These are phyloP conservation scores for Fusarium drepaniforme DNA, from an alignment of 2,329 filamentous ascomycete species.

Conservation along the genomic window DNA sequence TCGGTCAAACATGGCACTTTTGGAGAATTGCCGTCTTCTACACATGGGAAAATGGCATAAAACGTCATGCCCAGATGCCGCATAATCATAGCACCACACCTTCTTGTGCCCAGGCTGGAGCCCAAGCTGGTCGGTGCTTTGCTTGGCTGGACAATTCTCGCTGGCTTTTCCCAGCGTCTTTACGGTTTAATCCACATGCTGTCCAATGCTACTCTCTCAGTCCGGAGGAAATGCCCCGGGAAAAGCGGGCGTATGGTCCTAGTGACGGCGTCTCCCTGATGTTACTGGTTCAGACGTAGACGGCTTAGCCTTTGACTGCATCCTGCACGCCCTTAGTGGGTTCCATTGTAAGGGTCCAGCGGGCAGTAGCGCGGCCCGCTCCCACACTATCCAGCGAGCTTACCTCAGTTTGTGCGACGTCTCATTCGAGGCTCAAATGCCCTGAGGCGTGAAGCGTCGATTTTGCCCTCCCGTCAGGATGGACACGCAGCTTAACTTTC, in stretches of 20 bases:
- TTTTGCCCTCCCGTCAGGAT: constrained; percentile 22
- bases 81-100: neutral
- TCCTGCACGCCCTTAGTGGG: constrained; percentile 8
- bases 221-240: constrained; percentile 33
- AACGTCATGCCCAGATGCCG: constrained; percentile 14
- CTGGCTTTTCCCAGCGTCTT: constrained; percentile 20
- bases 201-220: neutral
- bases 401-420: constrained; percentile 11
- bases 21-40: constrained; percentile 29
- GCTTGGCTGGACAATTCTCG: constrained; percentile 1
- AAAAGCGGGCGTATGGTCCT: neutral
- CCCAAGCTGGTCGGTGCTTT: constrained; percentile 13
- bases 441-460: constrained; percentile 6
- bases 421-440: constrained; percentile 13
- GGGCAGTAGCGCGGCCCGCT: constrained; percentile 27
- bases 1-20: constrained; percentile 38
- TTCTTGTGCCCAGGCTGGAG: constrained; percentile 4
- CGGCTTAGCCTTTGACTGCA: neutral
- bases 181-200: neutral
- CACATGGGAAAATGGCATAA: constrained; percentile 34
- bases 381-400: constrained; percentile 17
- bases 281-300: neutral
- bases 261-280: neutral
- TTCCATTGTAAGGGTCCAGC: constrained; percentile 33
- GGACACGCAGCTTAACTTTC: constrained; percentile 9